Base-by-base conservation (phyloP, 225 moss, liverwort and hornwort species). In the Asterella californica region DNA sequence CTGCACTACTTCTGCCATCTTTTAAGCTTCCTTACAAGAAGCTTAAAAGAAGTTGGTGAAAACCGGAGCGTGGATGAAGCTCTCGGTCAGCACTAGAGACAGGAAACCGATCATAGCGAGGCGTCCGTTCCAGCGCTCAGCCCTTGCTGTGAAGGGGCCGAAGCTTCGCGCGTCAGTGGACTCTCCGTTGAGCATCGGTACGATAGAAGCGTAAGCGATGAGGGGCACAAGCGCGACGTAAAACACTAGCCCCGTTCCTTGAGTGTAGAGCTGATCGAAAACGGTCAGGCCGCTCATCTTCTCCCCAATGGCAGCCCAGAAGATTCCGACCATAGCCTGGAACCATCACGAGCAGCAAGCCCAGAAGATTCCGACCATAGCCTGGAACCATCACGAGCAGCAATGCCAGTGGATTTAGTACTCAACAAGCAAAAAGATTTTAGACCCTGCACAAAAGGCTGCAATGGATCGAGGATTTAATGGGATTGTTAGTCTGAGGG, bases 121-220 rank as follows among this genome's bases (percentile, higher is more conserved):
- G 0, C 91, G 84, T 54, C 91, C 90, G 45, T 92, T 92, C 91
- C 90, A 91, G 9, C 91, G 81, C 83, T 91, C 91, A 22, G 65
- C 81, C 55, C 81, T 74, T 0, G 90, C 90, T 10, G 89, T 83
- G 84, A 90, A 90, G 5, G 88, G 93, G 0, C 82, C 82, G 34
- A 68, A 68, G 34, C 68, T 68, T 37, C 68, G 33, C 12, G 36
- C 36, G 30, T 68, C 68, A 19, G 36, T 34, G 15, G 68, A 68
- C 68, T 68, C 68, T 7, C 68, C 68, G 34, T 68, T 36, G 19
- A 34, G 75, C 32, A 53, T 75, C n/a, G 78, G 80, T 9, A 66
- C 72, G 32, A 57, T 57, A 24, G 57, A 57, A 21, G 57, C 57
- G 57, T 57, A 57, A 24, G 57, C 57, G 57, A 57, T 57, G 21